These are phyloP conservation scores for Parachlorella kessleri DNA, from an alignment of 139 green algal genomes.

Conservation along the genomic window DNA sequence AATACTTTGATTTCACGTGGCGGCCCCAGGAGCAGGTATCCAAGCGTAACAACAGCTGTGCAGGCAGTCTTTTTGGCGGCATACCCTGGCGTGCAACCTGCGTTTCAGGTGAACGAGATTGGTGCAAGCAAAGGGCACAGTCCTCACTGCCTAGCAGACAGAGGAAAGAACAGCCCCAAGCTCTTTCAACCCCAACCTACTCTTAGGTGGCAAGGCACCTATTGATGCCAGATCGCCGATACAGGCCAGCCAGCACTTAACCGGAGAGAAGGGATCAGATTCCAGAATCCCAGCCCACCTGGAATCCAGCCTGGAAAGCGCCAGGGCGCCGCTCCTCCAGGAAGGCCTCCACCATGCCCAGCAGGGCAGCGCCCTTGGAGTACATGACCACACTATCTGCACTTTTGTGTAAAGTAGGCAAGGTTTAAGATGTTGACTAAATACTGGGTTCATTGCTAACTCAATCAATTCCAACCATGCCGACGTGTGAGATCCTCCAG, in stretches of 20 bases:
- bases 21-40: too few species aligned
- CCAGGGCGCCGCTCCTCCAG: not conserved
- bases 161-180: not conserved
- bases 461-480: too few species aligned
- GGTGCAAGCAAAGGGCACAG: not conserved
- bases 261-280: not conserved
- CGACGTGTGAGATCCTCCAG: not conserved
- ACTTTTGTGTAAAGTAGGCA: not conserved
- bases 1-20: too few species aligned
- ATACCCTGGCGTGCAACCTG: too few species aligned
- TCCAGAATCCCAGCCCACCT: not conserved
- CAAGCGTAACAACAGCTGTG: too few species aligned
- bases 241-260: not conserved
- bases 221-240: too few species aligned
- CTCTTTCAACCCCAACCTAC: not conserved
- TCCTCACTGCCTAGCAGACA: not conserved
- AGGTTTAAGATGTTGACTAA: too few species aligned
- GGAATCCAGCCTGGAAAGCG: not conserved
- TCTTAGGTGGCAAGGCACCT: not conserved
- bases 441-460: too few species aligned
- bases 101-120: too few species aligned
- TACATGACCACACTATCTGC: constrained; percentile 16
- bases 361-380: constrained; percentile 26
- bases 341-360: constrained; percentile 27
- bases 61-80: too few species aligned